Evolutionary conservation across 805 yeast species (phyloP), one percentile per base, ranked within the genome.

Genomic region (Myxozyma monticola): DNA sequence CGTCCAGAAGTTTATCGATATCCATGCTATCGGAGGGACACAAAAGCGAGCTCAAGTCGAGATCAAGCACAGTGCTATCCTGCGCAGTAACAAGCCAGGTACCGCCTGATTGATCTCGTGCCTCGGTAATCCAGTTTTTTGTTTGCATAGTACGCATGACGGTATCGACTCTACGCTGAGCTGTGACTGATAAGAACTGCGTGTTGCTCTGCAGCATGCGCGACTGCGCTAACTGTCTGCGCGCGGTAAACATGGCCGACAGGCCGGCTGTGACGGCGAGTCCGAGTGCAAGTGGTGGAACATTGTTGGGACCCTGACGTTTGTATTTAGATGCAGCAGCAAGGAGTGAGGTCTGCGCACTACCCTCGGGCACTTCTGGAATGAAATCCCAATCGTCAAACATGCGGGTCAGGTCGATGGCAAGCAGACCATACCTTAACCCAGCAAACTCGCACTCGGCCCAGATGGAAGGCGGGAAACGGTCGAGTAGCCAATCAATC

Each of bases 401-500:
- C 1, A 37, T 17, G 26, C 48, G 48, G 5, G 36, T 31, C 21
- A 46, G 14, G 25, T 42, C 24, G 2, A 51, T 51, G 22, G 36
- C 48, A 29, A 40, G 29, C 40, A 51, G 24, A 20, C 55, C 55
- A 15, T 30, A 41, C 21, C 55, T 39, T 24, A 18, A 20, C 5
- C 55, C 55, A 20, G 36, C 26, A 15, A 51, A 51, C 30, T 4
- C n/a, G 14, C 37, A 42, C 21, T 51, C 47, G 4, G 56, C 51
- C 56, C 56, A 51, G 7, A 28, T 15, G 14, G 33, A 5, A 8
- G 56, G 48, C 33, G 51, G 52, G 22, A 37, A 47, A n/a, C 33
- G 8, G 8, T 31, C 21, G 17, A 43, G 37, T 2, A 51, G 24
- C 45, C 35, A 43, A 10, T 42, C 56, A 2, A 42, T 48, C 35